phyloP scores from a whole-genome alignment of 2,329 filamentous ascomycete species.

The Pyrenochaeta sp. region DNA sequence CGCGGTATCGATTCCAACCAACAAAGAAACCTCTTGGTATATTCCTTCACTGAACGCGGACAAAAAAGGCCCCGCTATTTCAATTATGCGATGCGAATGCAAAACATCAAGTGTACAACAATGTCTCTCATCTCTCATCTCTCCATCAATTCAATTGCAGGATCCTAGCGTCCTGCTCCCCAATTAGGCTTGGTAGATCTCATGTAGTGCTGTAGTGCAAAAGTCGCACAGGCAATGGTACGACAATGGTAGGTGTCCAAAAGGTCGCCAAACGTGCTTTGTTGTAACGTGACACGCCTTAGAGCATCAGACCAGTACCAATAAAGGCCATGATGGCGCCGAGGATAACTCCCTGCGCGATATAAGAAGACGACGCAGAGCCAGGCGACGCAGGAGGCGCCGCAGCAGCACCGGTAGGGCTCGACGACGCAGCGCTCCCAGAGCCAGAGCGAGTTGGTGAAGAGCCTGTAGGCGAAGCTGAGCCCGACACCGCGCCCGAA shows the following conservation, averaged over 20 bases:
- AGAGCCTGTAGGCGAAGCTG: slow-evolving; percentile 9
- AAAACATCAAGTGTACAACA: slow-evolving; percentile 1
- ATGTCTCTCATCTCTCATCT: neutral
- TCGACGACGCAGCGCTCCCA: slow-evolving; percentile 3
- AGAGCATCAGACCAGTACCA: slow-evolving; percentile 21
- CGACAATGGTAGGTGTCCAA: neutral
- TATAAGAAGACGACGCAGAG: slow-evolving; percentile 3
- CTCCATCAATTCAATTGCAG: too few species aligned
- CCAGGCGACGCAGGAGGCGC: slow-evolving; percentile 24
- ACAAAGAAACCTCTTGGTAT: neutral
- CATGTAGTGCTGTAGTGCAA: slow-evolving; percentile 2
- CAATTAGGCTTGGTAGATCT: slow-evolving; percentile 1
- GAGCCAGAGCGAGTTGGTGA: slow-evolving; percentile 3
- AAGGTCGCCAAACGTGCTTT: neutral
- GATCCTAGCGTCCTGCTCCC: neutral
- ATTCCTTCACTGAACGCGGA: neutral
- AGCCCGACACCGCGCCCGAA: slow-evolving; percentile 5
- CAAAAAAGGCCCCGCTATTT: neutral
- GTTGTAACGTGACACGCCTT: neutral
- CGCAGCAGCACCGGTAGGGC: slow-evolving; percentile 7
- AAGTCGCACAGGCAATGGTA: neutral
- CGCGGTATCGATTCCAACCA: neutral
- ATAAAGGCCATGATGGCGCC: slow-evolving; percentile 12
- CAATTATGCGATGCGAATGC: slow-evolving; percentile 3
- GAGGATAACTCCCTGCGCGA: slow-evolving; percentile 10